phyloP scores from a whole-genome alignment of 345 rosid species.

The Corchorus capsularis region DNA sequence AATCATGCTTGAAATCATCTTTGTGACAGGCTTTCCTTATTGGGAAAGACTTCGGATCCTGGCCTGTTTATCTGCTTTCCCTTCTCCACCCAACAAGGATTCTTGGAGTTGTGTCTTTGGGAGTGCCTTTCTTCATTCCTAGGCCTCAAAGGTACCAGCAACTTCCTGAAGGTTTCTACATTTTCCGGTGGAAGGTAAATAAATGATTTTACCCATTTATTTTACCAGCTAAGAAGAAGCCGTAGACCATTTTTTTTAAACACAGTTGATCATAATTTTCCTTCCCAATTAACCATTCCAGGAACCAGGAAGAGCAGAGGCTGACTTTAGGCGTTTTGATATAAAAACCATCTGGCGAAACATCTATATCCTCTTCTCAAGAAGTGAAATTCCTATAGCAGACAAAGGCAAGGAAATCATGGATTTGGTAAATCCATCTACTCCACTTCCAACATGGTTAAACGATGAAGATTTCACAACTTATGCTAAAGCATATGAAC shows the following conservation, averaged over 20 bases:
- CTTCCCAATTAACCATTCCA: not conserved
- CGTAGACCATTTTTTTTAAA: not conserved
- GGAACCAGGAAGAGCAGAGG: conserved; percentile 46
- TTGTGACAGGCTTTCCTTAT: conserved; percentile 33
- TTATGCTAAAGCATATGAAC: conserved; percentile 46
- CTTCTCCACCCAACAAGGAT: conserved; percentile 36
- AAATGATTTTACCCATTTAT: not conserved
- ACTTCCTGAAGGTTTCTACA: conserved; percentile 45
- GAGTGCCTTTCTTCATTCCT: conserved; percentile 37
- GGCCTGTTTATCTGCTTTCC: conserved; percentile 27
- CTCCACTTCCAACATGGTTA: conserved; percentile 50
- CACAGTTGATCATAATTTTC: not conserved
- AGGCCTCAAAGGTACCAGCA: conserved; percentile 20
- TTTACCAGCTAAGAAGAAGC: too few species aligned
- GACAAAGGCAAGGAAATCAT: conserved; percentile 44
- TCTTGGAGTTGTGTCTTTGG: conserved; percentile 37
- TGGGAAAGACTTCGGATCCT: conserved; percentile 48
- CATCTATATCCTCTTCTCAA: conserved; percentile 48
- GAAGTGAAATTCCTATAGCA: conserved; percentile 34
- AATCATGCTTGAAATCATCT: not conserved
- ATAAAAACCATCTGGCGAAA: conserved; percentile 44
- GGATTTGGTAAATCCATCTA: conserved; percentile 51
- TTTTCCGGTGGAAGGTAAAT: conserved; percentile 39
- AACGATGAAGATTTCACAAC: conserved; percentile 44
- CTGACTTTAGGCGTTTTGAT: conserved; percentile 48